Conservation (phyloP, 2,329 filamentous ascomycete genomes). For the Westerdykella ornata region DNA sequence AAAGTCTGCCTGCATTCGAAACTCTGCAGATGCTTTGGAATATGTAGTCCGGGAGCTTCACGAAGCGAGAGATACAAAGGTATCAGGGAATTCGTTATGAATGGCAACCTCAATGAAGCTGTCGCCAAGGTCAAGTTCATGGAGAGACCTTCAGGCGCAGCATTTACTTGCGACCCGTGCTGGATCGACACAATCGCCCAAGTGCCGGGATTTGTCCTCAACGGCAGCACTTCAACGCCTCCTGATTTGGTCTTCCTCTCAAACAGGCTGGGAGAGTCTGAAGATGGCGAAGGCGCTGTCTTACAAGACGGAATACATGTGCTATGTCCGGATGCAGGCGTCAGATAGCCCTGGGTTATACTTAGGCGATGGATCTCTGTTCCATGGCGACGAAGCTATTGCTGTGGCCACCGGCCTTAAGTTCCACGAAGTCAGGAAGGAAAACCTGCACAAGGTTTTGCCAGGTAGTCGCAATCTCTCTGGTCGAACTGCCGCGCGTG, state of each 20-base stretch:
- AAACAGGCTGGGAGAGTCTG: conserved; percentile 18
- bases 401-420: conserved; percentile 27
- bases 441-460: not conserved
- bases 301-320: conserved; percentile 7
- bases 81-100: not conserved
- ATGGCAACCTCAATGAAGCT: conserved; percentile 21
- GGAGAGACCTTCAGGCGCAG: not conserved
- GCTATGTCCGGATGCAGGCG: conserved; percentile 21
- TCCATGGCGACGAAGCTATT: conserved; percentile 30
- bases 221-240: conserved; percentile 14
- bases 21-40: conserved; percentile 36
- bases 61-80: conserved; percentile 2
- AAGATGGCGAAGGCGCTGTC: conserved; percentile 13
- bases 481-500: no score
- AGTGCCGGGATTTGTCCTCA: conserved; percentile 20
- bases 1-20: conserved; percentile 36
- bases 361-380: conserved; percentile 38
- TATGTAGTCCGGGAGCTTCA: conserved; percentile 36
- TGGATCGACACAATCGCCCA: conserved; percentile 22
- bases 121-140: not conserved
- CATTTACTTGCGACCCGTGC: conserved; percentile 8
- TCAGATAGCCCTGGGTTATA: conserved; percentile 21
- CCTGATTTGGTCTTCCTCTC: conserved; percentile 15
- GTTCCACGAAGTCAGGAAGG: conserved; percentile 10
- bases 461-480: no score